phyloP scores from a whole-genome alignment of 129 eudicot species.

The Dittrichia graveolens region DNA sequence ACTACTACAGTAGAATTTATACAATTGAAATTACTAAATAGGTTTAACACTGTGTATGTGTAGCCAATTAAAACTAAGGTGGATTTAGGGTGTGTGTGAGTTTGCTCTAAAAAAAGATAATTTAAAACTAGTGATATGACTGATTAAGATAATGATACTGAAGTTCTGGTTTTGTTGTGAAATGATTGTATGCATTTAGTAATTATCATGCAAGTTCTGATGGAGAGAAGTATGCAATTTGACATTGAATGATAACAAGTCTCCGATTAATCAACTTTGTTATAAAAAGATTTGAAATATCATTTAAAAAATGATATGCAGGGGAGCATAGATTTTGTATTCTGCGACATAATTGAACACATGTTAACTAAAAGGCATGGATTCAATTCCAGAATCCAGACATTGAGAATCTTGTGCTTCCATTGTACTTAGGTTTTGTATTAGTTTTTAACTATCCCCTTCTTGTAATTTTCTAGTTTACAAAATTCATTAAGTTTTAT shows the following conservation, averaged over 20 bases:
- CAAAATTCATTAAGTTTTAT: conserved; percentile 19
- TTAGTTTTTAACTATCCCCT: not conserved
- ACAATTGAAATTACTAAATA: not conserved
- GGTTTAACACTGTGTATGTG: not conserved
- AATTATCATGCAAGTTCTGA: not conserved
- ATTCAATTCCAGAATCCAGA: conserved; percentile 7
- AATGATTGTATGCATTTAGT: not conserved
- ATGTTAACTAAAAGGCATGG: conserved; percentile 8
- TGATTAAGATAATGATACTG: not conserved
- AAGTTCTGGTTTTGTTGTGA: conserved; percentile 11
- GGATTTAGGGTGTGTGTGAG: no score
- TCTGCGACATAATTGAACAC: not conserved
- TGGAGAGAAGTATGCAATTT: not conserved
- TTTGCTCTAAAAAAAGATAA: no score
- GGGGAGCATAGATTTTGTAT: conserved; percentile 3
- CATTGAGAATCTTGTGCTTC: conserved; percentile 11
- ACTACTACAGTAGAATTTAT: not conserved
- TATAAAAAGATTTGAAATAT: conserved; percentile 19
- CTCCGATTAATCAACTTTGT: conserved; percentile 1
- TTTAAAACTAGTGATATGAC: not conserved
- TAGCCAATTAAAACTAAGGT: no score
- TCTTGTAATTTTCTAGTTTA: conserved; percentile 5
- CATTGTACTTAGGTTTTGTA: conserved; percentile 12
- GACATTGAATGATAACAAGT: not conserved
- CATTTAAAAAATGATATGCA: not conserved